A percentile compares a stretch with the other conserved stretches of the same genome.
Conservation (phyloP, 2,329 filamentous ascomycete species). For the Colletotrichum tofieldiae region DNA sequence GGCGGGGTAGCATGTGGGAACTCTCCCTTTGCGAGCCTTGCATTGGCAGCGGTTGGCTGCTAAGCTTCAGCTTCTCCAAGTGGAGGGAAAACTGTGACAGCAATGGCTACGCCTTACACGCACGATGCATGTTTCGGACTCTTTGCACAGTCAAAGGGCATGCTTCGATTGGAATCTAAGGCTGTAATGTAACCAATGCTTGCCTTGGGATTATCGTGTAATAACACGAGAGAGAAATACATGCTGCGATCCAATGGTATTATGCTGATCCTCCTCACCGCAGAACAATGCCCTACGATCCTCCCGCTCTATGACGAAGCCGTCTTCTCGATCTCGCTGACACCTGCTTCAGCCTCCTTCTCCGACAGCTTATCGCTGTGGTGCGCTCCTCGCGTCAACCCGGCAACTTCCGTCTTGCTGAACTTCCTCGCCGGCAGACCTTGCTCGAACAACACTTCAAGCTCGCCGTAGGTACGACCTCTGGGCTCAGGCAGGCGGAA, state of each 20-base stretch:
- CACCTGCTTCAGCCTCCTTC: conserved; percentile 3
- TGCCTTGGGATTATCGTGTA: not conserved
- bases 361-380: conserved; percentile 18
- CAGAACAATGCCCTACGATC: too few relatives aligned
- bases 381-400: not conserved
- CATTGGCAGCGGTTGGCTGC: not conserved
- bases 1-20: not conserved
- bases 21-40: not conserved
- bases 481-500: conserved; percentile 70
- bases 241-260: not conserved
- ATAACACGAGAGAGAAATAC: not conserved
- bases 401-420: conserved; percentile 30
- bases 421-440: conserved; percentile 60
- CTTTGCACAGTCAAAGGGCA: not conserved
- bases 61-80: not conserved
- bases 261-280: not conserved
- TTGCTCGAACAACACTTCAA: conserved; percentile 69
- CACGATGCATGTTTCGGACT: not conserved
- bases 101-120: not conserved
- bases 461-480: conserved; percentile 68
- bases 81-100: too few relatives aligned
- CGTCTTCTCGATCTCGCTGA: conserved; percentile 31
- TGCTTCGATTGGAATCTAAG: not conserved
- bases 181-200: too few relatives aligned
- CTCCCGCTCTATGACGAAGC: conserved; percentile 1